A percentile compares a stretch with the other conserved stretches of the same genome.
phyloP scores from a whole-genome alignment of 2,329 filamentous ascomycete genomes.

The Nemania sp. region DNA sequence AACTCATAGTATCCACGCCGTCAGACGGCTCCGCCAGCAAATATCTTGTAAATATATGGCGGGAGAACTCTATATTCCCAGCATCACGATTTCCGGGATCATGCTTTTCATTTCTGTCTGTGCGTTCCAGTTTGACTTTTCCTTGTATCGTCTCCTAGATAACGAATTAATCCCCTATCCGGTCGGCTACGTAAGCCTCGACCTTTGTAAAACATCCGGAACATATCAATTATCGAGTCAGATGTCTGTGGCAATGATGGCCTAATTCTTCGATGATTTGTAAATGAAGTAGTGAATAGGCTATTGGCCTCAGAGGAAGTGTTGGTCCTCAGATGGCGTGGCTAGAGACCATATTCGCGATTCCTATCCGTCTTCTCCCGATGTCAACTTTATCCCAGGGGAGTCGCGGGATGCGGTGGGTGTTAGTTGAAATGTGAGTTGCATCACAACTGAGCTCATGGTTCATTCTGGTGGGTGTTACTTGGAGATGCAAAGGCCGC shows the following conservation, averaged over 20 bases:
- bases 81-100: neutral
- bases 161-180: neutral
- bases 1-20: neutral
- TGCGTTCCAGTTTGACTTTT: neutral
- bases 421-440: neutral
- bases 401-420: neutral
- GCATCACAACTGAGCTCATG: neutral
- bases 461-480: neutral
- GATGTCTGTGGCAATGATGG: no score
- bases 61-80: neutral
- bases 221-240: no score
- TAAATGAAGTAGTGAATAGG: no score
- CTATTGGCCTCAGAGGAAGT: no score
- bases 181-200: no score
- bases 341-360: neutral
- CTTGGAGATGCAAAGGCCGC: conserved; percentile 5
- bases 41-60: neutral
- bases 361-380: neutral
- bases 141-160: neutral
- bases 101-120: neutral
- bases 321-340: neutral
- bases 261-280: no score
- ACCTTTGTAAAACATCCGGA: no score
- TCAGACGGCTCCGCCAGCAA: neutral
- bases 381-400: no score